phyloP scores from a whole-genome alignment of 78 protist genomes.

The Andalucia godoyi region DNA sequence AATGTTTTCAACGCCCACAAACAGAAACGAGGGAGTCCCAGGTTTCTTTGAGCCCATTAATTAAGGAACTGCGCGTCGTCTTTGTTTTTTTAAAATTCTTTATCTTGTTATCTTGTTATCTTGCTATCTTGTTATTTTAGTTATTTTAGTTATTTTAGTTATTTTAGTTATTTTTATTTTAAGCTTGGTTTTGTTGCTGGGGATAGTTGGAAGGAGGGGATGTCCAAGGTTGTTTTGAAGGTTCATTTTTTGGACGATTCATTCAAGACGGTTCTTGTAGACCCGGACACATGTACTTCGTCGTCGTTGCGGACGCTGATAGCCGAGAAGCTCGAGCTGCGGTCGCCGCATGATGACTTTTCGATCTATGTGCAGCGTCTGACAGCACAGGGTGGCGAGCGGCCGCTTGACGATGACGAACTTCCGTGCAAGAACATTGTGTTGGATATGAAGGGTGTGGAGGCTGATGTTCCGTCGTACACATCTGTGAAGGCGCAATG shows the following conservation, averaged over 20 bases:
- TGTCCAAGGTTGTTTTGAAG: background rate
- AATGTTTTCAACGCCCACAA: too few species aligned
- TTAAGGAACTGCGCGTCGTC: too few species aligned
- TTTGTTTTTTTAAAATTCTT: too few species aligned
- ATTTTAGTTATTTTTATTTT: too few species aligned
- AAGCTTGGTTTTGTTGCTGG: too few species aligned
- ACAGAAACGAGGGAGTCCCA: too few species aligned
- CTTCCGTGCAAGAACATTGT: background rate
- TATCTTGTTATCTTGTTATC: too few species aligned
- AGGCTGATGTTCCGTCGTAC: background rate
- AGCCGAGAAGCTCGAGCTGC: background rate
- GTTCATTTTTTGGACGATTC: slow-evolving; percentile 4
- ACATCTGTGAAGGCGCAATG: background rate
- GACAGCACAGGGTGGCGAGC: background rate
- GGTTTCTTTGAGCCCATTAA: too few species aligned
- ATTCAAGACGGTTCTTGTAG: background rate
- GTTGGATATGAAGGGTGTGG: background rate
- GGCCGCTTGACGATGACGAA: background rate
- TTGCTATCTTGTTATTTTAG: too few species aligned
- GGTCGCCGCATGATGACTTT: too few species aligned
- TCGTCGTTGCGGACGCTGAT: background rate
- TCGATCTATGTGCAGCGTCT: background rate
- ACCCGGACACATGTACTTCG: background rate
- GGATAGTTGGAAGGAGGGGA: too few species aligned
- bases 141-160: too few species aligned